Base-by-base conservation (phyloP, 345 rosid genomes). In the Moricandia arvensis region DNA sequence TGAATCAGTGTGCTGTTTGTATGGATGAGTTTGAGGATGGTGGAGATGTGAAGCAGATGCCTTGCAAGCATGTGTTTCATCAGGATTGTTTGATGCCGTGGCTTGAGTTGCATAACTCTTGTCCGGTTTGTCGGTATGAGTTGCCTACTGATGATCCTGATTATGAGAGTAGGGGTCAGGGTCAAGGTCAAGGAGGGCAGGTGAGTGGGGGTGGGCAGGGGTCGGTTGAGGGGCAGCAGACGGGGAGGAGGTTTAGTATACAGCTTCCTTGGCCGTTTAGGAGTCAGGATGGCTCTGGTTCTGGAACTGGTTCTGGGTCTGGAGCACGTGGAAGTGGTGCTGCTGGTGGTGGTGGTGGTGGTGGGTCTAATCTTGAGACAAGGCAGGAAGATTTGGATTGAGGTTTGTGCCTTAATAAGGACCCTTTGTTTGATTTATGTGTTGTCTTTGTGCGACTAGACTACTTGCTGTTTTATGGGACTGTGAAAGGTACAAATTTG, bases 61-160 rank as follows among this genome's bases (percentile, higher is more conserved):
- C 95, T 43, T 89, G 95, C 60, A 89, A 85, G 70, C 95, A 89
- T 58, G 76, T 85, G 8, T 89, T 86, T 60, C 95, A 89, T 75
- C 60, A 80, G 5, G 87, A 80, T 66, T 89, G 95, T 64, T 82
- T 89, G 69, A 68, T 87, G 26, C 95, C 92, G 18, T 89, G 95
- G 95, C 82, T 89, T 38, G 80, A 86, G 60, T 65, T 87, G 84
- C 95, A 89, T 55, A 89, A 88, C 77, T 86, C 95, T 0, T 89
- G 95, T 21, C 95, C 95, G 0, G 92, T 89, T 24, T 89, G 95
- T 73, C 86, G 95, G 16, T 71, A 59, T 29, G 95, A 89, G 72
- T 82, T 89, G 71, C 95, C 95, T 7, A 89, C 94, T 3, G 91
- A 86, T 16, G 94, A 89, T 21, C 75, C 87, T 37, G 94, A 89